Evolutionary conservation across 2,329 filamentous ascomycete genomes (phyloP), one percentile per base, ranked within the genome.

Genomic region (Ilyonectria sp.): DNA sequence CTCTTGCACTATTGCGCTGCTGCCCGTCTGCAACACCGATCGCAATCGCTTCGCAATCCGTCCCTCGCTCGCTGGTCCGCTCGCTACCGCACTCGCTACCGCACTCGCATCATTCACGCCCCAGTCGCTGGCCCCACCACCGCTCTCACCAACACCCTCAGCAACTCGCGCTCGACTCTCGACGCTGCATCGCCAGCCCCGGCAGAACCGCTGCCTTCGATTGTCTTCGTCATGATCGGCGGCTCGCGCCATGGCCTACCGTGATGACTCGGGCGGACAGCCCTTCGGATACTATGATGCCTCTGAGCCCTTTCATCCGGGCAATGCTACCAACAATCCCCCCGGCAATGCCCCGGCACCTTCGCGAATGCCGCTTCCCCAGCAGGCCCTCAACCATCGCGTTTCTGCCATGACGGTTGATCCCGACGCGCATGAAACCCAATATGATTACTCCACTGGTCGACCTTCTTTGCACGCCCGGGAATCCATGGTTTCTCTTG

Each of bases 401-500:
- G 71, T 77, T 47, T 82, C 81, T 40, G 79, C 73, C 69, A 64
- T 81, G 67, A 79, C 80, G 35, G 72, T 80, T n/a, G 72, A 78
- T 62, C 76, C 69, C 65, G 79, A 78, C 63, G 55, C 67, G 56
- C 71, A 76, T 29, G 65, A 74, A 40, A 72, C 67, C 59, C 72
- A 74, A 7, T 76, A 80, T 68, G 75, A 81, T 23, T 68, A 69
- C 46, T 59, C 71, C 33, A 53, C 54, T 15, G 37, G 33, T 40
- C 52, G 71, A 7, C 69, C 71, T 46, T 67, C 77, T 6, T 67
- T 82, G 33, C 78, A 79, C 8, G 78, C 77, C 15, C 80, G 79
- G 21, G 80, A 80, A 58, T 82, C 83, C 15, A 75, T 83, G 59
- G 79, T 81, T 19, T 84, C 83, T 4, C 72, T 84, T n/a, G 77